Base-by-base conservation (phyloP, 2,329 filamentous ascomycete species). In the Gliomastix tumulicola region DNA sequence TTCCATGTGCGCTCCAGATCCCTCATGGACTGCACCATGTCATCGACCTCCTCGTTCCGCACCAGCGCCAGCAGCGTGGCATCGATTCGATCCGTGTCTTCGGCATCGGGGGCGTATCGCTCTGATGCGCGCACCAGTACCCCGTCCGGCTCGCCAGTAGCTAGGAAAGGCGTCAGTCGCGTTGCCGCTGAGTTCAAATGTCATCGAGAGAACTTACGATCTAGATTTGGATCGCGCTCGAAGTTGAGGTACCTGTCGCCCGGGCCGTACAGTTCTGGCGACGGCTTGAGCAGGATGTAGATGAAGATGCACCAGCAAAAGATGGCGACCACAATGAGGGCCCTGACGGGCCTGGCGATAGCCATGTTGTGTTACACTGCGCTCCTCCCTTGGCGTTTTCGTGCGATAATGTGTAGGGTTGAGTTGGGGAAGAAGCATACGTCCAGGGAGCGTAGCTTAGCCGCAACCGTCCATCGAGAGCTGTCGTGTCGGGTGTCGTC, bases 1-100 rank as follows among this genome's bases (percentile, higher is more conserved):
- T 98, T 98, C 88, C 89, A 98, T 2, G 90, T 97, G 46, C 84
- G 70, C 65, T 98, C 92, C 41, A 98, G 72, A 54, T 98, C 90
- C 38, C 65, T 64, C 87, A 98, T 98, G 19, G 88, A 88, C 55
- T 82, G 76, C 19, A 97, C 68, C 69, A 98, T 84, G 32, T 83
- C 85, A 17, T 79, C 65, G 20, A 96, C 66, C 67, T 98, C 92
- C 55, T 86, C 80, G 54, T 98, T 98, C 43, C 92, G 82, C 38
- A 98, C 92, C 25, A 98, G 76, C 17, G 88, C 84, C 47, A 98
- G 74, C 39, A 98, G 72, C 5, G 92, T 97, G 41, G 92, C 92
- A 59, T 94, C 92, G 60, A 95, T 92, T 54, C 92, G 86, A 47
- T 83, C 80, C 36, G 83, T 85, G 43, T 88, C 76, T 35, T 75